Evolutionary conservation across 2,329 filamentous ascomycete species (phyloP).

Genomic region (Penicillium concentricum): DNA sequence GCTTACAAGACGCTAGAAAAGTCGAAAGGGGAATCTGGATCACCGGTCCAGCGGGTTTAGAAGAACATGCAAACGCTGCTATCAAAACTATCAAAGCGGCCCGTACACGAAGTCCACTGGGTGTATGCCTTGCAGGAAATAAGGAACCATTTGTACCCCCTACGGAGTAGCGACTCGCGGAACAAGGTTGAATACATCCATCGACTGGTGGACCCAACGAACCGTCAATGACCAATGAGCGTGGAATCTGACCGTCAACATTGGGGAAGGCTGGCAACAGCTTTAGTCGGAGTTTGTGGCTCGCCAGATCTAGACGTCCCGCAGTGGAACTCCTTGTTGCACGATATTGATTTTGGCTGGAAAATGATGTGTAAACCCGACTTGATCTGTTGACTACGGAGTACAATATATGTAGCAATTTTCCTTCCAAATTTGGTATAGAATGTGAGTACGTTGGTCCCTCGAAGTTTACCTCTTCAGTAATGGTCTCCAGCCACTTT

Average conservation of each 20-base stretch:
- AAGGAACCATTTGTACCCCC: neutral
- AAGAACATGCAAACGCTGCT: conserved; percentile 20
- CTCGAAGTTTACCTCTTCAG: neutral
- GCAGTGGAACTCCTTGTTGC: conserved; percentile 20
- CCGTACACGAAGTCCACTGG: neutral
- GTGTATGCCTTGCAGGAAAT: neutral
- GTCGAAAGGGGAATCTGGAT: conserved; percentile 17
- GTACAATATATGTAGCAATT: neutral
- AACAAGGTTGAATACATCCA: neutral
- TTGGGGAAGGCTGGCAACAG: conserved; percentile 14
- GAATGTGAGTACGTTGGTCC: neutral
- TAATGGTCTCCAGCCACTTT: neutral
- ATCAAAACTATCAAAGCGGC: conserved; percentile 16
- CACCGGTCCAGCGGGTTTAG: conserved; percentile 14
- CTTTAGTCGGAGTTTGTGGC: conserved; percentile 20
- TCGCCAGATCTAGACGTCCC: conserved; percentile 16
- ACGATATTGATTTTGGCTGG: conserved; percentile 17
- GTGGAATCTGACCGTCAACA: conserved; percentile 2
- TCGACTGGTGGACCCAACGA: neutral
- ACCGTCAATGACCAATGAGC: neutral
- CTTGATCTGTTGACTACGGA: neutral
- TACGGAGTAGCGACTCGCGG: neutral
- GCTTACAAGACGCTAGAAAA: conserved; percentile 16
- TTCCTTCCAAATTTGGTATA: neutral
- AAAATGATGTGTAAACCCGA: neutral